These are phyloP conservation scores for Botrytis galanthina DNA, from an alignment of 2,329 filamentous ascomycete species.

Conservation along the genomic window DNA sequence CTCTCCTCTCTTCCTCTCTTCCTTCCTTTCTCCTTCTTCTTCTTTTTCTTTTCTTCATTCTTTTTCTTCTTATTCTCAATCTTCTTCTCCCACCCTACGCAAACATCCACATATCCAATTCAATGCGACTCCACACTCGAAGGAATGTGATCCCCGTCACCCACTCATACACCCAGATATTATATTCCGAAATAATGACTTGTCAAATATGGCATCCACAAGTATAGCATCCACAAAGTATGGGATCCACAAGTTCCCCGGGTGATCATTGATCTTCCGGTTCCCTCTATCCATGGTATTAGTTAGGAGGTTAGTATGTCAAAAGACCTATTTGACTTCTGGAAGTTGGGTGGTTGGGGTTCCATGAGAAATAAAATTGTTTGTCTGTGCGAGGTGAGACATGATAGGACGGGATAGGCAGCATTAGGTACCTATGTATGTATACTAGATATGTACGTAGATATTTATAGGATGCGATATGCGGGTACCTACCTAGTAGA, in stretches of 20 bases:
- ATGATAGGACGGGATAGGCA: neutral
- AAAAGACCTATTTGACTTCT: neutral
- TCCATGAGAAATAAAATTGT: neutral
- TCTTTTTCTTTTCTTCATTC: too few relatives aligned
- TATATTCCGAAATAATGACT: neutral
- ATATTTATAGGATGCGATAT: neutral
- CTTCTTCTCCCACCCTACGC: neutral
- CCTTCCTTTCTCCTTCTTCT: too few relatives aligned
- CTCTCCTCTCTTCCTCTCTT: too few relatives aligned
- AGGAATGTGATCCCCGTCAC: neutral
- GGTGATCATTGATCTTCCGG: neutral
- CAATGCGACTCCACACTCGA: neutral
- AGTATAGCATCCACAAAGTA: neutral
- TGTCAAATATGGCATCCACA: neutral
- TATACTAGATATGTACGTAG: neutral
- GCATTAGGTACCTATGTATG: neutral
- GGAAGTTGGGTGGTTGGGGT: neutral
- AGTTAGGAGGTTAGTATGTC: too few relatives aligned
- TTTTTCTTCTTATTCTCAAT: neutral
- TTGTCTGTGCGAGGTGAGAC: neutral
- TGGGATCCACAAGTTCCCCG: neutral
- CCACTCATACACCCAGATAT: neutral
- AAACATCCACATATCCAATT: neutral
- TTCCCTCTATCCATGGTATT: neutral
- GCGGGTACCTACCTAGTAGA: neutral